These are phyloP conservation scores for Fusarium palustre DNA, from an alignment of 2,329 filamentous ascomycete species.

Conservation along the genomic window DNA sequence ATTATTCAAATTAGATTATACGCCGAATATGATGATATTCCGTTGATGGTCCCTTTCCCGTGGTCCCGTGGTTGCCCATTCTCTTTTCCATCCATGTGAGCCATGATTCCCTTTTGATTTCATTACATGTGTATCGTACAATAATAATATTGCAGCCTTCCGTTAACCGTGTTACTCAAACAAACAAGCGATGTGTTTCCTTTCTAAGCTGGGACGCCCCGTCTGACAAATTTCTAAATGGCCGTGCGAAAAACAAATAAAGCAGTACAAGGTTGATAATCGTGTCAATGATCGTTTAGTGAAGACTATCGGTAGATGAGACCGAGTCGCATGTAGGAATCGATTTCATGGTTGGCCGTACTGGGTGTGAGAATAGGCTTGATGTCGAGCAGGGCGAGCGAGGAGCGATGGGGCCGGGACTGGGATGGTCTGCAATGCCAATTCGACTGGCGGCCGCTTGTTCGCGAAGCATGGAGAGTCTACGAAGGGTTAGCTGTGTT, in stretches of 20 bases:
- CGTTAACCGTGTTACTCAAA: conserved; percentile 2
- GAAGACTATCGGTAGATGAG: conserved; percentile 44
- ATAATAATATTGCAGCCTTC: conserved; percentile 10
- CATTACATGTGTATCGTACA: conserved; percentile 27
- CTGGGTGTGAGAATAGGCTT: conserved; percentile 42
- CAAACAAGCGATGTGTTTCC: conserved; percentile 19
- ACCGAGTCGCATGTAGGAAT: conserved; percentile 36
- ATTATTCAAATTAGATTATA: conserved; percentile 37
- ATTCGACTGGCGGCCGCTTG: conserved; percentile 64
- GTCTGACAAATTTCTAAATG: conserved; percentile 8
- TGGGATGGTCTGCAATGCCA: conserved; percentile 56
- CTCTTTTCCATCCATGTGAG: conserved; percentile 11
- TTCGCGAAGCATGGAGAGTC: conserved; percentile 63
- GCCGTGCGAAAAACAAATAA: conserved; percentile 14
- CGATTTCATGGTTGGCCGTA: conserved; percentile 40
- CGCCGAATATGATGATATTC: conserved; percentile 34
- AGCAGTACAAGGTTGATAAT: not conserved
- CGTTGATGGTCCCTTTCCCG: conserved; percentile 16
- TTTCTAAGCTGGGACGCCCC: conserved; percentile 24
- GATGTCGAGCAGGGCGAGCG: conserved; percentile 44
- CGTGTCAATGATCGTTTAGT: conserved; percentile 9
- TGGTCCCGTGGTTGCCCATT: conserved; percentile 26
- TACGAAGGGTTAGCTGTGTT: conserved; percentile 42
- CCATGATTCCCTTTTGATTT: conserved; percentile 8
- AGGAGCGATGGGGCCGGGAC: conserved; percentile 38